Percentiles rank a stretch among this genome's conserved stretches.
Evolutionary conservation across 495 filamentous ascomycete genomes (phyloP).

Genomic region (Penicillium alfredii): DNA sequence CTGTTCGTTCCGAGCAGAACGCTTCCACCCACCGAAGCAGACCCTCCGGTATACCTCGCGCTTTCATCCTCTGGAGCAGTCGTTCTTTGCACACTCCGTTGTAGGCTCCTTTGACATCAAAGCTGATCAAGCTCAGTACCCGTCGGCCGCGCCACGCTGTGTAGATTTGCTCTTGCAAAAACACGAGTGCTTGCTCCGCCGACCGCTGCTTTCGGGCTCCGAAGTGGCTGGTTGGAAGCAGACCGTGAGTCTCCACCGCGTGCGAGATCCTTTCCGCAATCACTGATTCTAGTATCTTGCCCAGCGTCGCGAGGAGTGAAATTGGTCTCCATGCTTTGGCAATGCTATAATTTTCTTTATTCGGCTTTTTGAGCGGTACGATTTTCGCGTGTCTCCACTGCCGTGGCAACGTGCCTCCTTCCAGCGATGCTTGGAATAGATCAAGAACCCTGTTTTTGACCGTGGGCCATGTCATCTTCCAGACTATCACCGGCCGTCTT

Average conservation of each 20-base stretch:
- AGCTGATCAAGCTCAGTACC: conserved; percentile 27
- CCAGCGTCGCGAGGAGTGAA: conserved; percentile 23
- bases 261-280: conserved; percentile 24
- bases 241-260: conserved; percentile 16
- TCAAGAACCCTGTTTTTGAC: conserved; percentile 13
- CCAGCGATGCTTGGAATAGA: conserved; percentile 14
- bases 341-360: conserved; percentile 19
- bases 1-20: conserved; percentile 19
- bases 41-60: conserved; percentile 16
- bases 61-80: conserved; percentile 27
- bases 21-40: conserved; percentile 20
- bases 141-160: conserved; percentile 14
- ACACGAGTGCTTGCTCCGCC: conserved; percentile 17
- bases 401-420: conserved; percentile 8
- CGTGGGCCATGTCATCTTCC: conserved; percentile 23
- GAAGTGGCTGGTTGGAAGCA: conserved; percentile 7
- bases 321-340: conserved; percentile 25
- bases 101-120: conserved; percentile 41
- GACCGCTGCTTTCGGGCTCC: conserved; percentile 2
- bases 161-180: conserved; percentile 26
- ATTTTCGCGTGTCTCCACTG: conserved; percentile 15
- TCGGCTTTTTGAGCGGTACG: conserved; percentile 18
- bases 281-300: conserved; percentile 25
- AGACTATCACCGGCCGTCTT: conserved; percentile 20
- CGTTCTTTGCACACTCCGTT: conserved; percentile 32